These are phyloP conservation scores for Syncephalis plumigaleata DNA, from an alignment of 371 early-diverging fungal species.

Conservation along the genomic window DNA sequence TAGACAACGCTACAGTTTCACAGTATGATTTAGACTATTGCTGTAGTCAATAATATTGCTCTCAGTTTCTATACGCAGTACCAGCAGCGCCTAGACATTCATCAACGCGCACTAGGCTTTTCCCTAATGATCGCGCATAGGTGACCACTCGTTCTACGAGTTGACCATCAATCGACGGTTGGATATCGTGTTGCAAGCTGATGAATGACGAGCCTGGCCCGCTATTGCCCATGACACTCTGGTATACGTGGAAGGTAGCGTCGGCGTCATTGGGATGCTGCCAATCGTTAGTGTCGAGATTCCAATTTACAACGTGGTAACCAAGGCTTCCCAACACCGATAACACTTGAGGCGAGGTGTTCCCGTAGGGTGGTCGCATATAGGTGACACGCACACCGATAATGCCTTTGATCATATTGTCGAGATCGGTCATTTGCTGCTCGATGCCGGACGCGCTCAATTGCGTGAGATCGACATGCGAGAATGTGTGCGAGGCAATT, in stretches of 20 bases:
- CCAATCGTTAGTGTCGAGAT: constrained; percentile 13
- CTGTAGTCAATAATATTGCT: no score
- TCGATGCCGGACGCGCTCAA: constrained; percentile 14
- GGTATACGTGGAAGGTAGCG: neutral
- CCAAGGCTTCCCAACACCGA: neutral
- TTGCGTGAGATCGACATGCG: constrained; percentile 22
- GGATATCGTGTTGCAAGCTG: constrained; percentile 5
- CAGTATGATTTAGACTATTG: no score
- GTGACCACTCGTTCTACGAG: no score
- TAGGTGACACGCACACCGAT: constrained; percentile 24
- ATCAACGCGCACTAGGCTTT: no score
- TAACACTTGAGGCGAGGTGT: constrained; percentile 1
- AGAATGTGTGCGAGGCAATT: constrained; percentile 30
- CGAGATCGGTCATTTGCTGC: constrained; percentile 7
- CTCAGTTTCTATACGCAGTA: no score
- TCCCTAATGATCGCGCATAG: no score
- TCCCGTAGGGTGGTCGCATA: constrained; percentile 18
- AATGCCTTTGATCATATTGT: constrained; percentile 13
- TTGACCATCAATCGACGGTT: neutral
- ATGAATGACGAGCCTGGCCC: neutral
- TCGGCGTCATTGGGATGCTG: neutral
- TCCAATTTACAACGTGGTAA: constrained; percentile 8
- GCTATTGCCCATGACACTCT: neutral
- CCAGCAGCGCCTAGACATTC: no score
- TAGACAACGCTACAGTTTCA: no score